Conservation (phyloP, 2,329 filamentous ascomycete genomes). For the Colletotrichum viniferum region DNA sequence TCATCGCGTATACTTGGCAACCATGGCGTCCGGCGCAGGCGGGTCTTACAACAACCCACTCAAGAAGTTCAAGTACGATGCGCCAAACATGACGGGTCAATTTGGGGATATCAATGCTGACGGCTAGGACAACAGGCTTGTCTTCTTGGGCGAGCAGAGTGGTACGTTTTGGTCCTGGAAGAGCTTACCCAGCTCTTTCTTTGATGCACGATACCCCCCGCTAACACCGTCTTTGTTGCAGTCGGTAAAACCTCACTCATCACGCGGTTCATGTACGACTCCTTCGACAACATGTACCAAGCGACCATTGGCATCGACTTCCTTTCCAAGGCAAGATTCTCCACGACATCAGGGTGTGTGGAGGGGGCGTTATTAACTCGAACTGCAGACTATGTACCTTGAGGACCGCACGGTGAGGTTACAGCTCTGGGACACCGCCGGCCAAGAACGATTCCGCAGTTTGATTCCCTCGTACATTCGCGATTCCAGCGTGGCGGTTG, state of each 20-base stretch:
- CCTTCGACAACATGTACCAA: slow-evolving; percentile 99
- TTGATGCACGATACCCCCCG: neutral
- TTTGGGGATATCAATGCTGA: slow-evolving; percentile 25
- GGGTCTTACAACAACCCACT: slow-evolving; percentile 97
- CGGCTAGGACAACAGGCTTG: slow-evolving; percentile 64
- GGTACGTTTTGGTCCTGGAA: slow-evolving; percentile 62
- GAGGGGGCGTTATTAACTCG: neutral
- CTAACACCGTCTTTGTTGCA: slow-evolving; percentile 40
- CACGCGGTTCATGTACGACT: slow-evolving; percentile 99
- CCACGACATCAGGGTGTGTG: neutral
- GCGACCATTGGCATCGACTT: slow-evolving; percentile 99
- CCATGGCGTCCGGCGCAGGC: slow-evolving; percentile 75
- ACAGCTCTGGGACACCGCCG: slow-evolving; percentile 98
- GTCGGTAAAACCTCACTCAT: slow-evolving; percentile 99
- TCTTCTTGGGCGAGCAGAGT: slow-evolving; percentile 98
- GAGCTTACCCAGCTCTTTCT: slow-evolving; percentile 21
- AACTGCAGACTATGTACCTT: slow-evolving; percentile 90
- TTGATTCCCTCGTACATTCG: slow-evolving; percentile 98
- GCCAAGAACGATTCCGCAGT: slow-evolving; percentile 95
- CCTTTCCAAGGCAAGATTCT: slow-evolving; percentile 80
- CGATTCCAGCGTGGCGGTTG: slow-evolving; percentile 95
- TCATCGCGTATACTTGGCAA: slow-evolving; percentile 8
- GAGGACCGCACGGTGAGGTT: slow-evolving; percentile 97
- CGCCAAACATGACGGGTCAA: neutral
- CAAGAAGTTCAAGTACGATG: slow-evolving; percentile 97